Evolutionary conservation across 192 early-diverging fungal species (phyloP).

Genomic region (Coemansia sp.): DNA sequence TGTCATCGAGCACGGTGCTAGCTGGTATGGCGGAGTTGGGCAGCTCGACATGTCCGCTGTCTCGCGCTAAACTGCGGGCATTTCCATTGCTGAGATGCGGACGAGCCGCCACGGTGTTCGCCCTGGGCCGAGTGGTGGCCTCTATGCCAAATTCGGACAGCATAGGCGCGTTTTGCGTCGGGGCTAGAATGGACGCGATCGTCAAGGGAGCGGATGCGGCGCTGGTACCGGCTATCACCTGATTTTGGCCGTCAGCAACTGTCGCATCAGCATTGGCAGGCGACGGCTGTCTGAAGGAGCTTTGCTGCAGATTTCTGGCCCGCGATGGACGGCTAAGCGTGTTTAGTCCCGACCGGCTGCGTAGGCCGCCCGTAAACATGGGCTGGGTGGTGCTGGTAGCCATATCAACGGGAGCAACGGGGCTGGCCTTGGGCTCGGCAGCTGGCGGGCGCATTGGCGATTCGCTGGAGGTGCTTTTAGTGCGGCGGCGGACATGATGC

Average conservation of each 20-base stretch:
- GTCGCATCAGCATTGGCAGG: background rate
- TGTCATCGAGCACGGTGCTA: constrained; percentile 2
- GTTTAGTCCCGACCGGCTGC: constrained; percentile 21
- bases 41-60: constrained; percentile 38
- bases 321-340: constrained; percentile 34
- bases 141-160: constrained; percentile 7
- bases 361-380: constrained; percentile 24
- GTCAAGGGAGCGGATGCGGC: background rate
- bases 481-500: background rate
- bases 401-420: background rate
- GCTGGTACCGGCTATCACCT: background rate
- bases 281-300: constrained; percentile 16
- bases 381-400: background rate
- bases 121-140: constrained; percentile 11
- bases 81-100: background rate
- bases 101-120: constrained; percentile 25
- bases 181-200: background rate
- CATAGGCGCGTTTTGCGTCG: background rate
- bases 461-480: background rate
- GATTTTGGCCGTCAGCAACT: background rate
- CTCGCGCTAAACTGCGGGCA: constrained; percentile 5
- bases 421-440: constrained; percentile 1
- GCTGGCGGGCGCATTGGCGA: background rate
- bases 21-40: background rate
- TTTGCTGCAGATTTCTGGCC: constrained; percentile 13